phyloP scores from a whole-genome alignment of 495 filamentous ascomycete genomes.

The Podospora appendiculata region DNA sequence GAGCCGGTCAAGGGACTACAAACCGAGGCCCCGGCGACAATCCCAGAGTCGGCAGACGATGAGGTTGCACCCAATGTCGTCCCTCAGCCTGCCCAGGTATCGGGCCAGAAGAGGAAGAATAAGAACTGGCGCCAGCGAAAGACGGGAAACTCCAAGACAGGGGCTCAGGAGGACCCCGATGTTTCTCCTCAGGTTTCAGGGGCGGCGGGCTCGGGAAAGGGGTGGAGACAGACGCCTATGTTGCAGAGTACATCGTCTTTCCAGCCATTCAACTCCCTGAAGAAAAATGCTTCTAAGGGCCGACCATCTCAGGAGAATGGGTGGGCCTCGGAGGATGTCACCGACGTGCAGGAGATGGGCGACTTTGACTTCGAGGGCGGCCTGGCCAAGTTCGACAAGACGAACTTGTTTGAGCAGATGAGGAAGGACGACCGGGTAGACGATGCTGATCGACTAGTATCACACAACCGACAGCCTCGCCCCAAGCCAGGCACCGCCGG shows the following conservation, averaged over 20 bases:
- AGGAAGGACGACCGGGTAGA: slow-evolving; percentile 78
- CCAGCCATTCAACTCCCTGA: slow-evolving; percentile 49
- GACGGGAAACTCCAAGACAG: slow-evolving; percentile 5
- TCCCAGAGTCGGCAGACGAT: slow-evolving; percentile 15
- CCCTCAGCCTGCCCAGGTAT: slow-evolving; percentile 10
- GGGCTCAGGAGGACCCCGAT: slow-evolving; percentile 12
- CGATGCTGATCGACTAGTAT: slow-evolving; percentile 81
- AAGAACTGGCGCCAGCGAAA: slow-evolving; percentile 19
- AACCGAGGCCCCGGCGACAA: slow-evolving; percentile 1
- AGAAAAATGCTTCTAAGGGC: slow-evolving; percentile 44
- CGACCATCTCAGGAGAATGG: slow-evolving; percentile 62
- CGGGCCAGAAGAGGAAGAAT: slow-evolving; percentile 1
- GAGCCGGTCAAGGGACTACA: slow-evolving; percentile 12
- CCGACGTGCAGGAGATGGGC: slow-evolving; percentile 89
- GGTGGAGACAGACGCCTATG: slow-evolving; percentile 80
- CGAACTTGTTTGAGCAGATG: slow-evolving; percentile 79
- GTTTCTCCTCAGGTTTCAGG: slow-evolving; percentile 14
- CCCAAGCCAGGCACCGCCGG: slow-evolving; percentile 69
- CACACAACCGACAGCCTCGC: slow-evolving; percentile 68
- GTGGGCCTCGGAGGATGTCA: slow-evolving; percentile 95
- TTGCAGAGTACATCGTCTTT: slow-evolving; percentile 52
- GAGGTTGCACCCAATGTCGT: slow-evolving; percentile 5
- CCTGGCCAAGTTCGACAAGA: slow-evolving; percentile 90
- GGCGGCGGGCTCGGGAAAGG: slow-evolving; percentile 44
- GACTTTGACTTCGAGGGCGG: slow-evolving; percentile 90